Evolutionary conservation across 768 basidiomycete species (phyloP).

Genomic region (Tulasnella calospora): DNA sequence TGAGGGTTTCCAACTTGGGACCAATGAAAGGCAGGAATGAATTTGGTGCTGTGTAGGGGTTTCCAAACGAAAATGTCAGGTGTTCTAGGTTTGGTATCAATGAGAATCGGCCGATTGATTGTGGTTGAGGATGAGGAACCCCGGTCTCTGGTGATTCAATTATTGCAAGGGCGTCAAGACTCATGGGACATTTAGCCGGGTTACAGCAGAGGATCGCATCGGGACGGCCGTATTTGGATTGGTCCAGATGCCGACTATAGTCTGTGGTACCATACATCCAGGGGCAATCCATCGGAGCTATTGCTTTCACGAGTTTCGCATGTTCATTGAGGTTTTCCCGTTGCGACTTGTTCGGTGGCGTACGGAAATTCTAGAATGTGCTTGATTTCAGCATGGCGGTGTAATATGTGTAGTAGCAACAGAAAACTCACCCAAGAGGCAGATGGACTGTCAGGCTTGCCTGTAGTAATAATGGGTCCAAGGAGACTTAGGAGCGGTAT

Average conservation of each 20-base stretch:
- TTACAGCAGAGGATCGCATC: background rate
- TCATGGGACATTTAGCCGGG: background rate
- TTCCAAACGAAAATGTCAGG: too few species aligned
- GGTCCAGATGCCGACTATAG: background rate
- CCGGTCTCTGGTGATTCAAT: too few species aligned
- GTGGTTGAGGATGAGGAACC: too few species aligned
- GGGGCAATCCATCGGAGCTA: background rate
- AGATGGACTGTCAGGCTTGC: background rate
- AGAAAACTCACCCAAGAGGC: background rate
- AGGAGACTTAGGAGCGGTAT: background rate
- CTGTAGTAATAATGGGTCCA: background rate
- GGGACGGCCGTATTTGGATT: background rate
- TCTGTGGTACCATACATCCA: background rate
- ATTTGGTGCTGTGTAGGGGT: too few species aligned
- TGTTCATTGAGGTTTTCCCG: background rate
- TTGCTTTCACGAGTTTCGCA: background rate
- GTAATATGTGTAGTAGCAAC: background rate
- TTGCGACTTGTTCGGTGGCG: background rate
- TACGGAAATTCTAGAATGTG: background rate
- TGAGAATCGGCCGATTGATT: too few species aligned
- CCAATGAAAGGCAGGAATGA: too few species aligned
- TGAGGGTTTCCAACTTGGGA: too few species aligned
- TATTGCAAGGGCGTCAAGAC: too few species aligned
- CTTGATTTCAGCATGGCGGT: background rate
- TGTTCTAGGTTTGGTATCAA: too few species aligned